A percentile compares a stretch with the other conserved stretches of the same genome.
Evolutionary conservation across 2,329 filamentous ascomycete genomes (phyloP).

Genomic region (Aspergillus alliaceus): DNA sequence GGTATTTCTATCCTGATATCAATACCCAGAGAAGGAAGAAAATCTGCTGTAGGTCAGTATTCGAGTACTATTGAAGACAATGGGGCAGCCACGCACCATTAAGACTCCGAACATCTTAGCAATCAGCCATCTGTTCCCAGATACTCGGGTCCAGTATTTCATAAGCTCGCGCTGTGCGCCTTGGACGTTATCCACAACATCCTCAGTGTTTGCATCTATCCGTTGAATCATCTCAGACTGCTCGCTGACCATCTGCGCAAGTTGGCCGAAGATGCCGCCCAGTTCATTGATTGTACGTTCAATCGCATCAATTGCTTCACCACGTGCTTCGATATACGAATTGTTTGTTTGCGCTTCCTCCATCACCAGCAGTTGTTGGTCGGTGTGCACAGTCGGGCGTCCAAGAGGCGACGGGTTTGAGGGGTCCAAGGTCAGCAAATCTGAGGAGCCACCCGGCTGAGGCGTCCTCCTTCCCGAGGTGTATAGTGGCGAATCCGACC

Average conservation of each 20-base stretch:
- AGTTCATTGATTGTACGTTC: slow-evolving; percentile 93
- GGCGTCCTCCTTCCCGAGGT: slow-evolving; percentile 70
- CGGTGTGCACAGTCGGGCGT: slow-evolving; percentile 60
- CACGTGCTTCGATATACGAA: slow-evolving; percentile 86
- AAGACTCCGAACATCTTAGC: slow-evolving; percentile 79
- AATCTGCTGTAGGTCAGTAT: slow-evolving; percentile 49
- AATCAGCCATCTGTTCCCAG: slow-evolving; percentile 92
- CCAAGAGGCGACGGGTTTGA: slow-evolving; percentile 50
- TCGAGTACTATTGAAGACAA: slow-evolving; percentile 5
- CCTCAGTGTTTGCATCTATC: slow-evolving; percentile 96
- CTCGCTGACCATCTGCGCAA: slow-evolving; percentile 95
- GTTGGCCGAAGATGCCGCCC: slow-evolving; percentile 87
- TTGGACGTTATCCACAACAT: slow-evolving; percentile 97
- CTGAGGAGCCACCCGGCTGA: slow-evolving; percentile 55
- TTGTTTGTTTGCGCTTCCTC: slow-evolving; percentile 87
- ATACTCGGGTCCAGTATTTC: slow-evolving; percentile 95
- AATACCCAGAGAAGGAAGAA: slow-evolving; percentile 79
- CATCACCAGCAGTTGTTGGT: slow-evolving; percentile 89
- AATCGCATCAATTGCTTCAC: slow-evolving; percentile 94
- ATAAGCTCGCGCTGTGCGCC: slow-evolving; percentile 91
- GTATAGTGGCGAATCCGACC: slow-evolving; percentile 84
- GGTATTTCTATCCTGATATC: slow-evolving; percentile 46
- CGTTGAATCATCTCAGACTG: slow-evolving; percentile 97
- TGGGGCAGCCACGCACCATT: slow-evolving; percentile 57
- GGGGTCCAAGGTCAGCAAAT: slow-evolving; percentile 81